phyloP scores from a whole-genome alignment of 2,329 filamentous ascomycete species.

The Trichoderma sp. region DNA sequence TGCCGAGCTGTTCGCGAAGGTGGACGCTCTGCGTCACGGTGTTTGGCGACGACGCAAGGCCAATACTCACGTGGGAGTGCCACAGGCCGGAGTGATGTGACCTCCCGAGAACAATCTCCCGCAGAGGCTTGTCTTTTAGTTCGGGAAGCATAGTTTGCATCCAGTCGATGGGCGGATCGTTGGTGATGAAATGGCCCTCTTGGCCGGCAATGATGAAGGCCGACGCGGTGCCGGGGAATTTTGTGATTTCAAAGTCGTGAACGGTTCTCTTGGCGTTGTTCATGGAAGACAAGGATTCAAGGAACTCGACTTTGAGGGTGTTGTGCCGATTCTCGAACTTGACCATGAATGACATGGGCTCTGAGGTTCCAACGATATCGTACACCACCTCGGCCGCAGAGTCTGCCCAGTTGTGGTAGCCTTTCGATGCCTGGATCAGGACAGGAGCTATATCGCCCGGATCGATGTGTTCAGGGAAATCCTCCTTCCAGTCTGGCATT shows the following conservation, averaged over 20 bases:
- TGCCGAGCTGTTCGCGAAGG: constrained; percentile 29
- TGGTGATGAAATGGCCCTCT: constrained; percentile 33
- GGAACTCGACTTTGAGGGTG: constrained; percentile 25
- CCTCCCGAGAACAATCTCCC: constrained; percentile 32
- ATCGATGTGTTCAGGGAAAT: constrained; percentile 30
- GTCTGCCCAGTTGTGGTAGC: constrained; percentile 17
- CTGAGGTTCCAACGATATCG: constrained; percentile 29
- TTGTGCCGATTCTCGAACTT: constrained; percentile 22
- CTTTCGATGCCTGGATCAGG: background rate
- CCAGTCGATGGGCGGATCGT: constrained; percentile 29
- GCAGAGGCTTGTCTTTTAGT: constrained; percentile 30
- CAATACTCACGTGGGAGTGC: constrained; percentile 5
- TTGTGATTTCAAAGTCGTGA: constrained; percentile 24
- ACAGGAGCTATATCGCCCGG: constrained; percentile 27
- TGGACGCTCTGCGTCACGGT: constrained; percentile 28
- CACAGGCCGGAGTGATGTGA: constrained; percentile 35
- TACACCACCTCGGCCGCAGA: constrained; percentile 32
- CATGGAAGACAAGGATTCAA: constrained; percentile 27
- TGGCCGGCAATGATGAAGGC: constrained; percentile 33
- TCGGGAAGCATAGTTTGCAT: constrained; percentile 31
- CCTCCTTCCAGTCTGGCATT: constrained; percentile 22
- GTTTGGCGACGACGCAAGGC: constrained; percentile 22
- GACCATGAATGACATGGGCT: constrained; percentile 31
- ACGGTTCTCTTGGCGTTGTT: constrained; percentile 18
- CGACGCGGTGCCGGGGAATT: constrained; percentile 23